A percentile compares a stretch with the other conserved stretches of the same genome.
Evolutionary conservation across 495 filamentous ascomycete genomes (phyloP).

Genomic region (Penicillium nucicola): DNA sequence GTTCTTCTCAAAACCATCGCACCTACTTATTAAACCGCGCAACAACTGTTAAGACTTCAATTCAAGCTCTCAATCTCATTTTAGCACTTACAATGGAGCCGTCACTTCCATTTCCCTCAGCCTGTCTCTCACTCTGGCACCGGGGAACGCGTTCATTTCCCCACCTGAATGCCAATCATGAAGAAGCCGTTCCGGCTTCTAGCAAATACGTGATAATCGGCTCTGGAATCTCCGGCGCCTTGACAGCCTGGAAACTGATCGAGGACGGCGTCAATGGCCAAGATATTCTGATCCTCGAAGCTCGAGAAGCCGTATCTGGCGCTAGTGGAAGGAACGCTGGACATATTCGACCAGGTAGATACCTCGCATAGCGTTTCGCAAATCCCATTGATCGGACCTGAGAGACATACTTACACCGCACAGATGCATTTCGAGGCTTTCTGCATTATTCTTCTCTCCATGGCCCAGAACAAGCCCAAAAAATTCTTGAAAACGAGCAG

Average conservation of each 20-base stretch:
- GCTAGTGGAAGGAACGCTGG: conserved; percentile 13
- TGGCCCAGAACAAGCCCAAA: conserved; percentile 7
- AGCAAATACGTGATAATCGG: conserved; percentile 7
- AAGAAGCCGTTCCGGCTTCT: not conserved
- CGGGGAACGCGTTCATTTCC: conserved; percentile 12
- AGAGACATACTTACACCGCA: not conserved
- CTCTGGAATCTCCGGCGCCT: conserved; percentile 9
- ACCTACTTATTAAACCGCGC: too few relatives aligned
- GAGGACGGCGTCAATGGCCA: conserved; percentile 2
- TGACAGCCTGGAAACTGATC: conserved; percentile 7
- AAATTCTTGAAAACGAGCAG: conserved; percentile 9
- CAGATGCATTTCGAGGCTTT: conserved; percentile 7
- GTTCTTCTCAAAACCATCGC: too few relatives aligned
- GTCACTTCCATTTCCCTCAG: conserved; percentile 1
- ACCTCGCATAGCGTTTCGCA: not conserved
- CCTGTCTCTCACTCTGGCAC: conserved; percentile 10
- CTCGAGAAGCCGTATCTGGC: conserved; percentile 12
- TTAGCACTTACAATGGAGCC: not conserved
- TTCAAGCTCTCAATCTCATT: too few relatives aligned
- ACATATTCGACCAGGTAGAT: conserved; percentile 11
- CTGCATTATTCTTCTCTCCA: conserved; percentile 5
- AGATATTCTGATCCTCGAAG: conserved; percentile 10
- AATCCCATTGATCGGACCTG: too few relatives aligned
- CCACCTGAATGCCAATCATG: conserved; percentile 6
- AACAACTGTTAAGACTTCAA: too few relatives aligned